Conservation (phyloP, 129 eudicot species). For the Centaurea solstitialis region DNA sequence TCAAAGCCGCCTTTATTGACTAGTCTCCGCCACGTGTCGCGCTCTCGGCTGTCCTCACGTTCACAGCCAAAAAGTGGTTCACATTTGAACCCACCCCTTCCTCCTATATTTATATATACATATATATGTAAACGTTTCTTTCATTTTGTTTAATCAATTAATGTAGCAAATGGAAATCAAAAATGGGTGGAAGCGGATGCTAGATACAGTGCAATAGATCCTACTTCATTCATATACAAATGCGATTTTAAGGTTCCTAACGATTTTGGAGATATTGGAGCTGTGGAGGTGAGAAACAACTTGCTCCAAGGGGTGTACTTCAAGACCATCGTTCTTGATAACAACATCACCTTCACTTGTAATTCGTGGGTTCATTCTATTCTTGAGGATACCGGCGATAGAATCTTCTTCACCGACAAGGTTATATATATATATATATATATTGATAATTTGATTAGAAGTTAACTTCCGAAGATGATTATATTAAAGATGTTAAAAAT, state of each 20-base stretch:
- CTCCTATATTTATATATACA: too few relatives aligned
- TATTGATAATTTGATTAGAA: not conserved
- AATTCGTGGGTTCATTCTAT: constrained; percentile 64
- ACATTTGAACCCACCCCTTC: too few relatives aligned
- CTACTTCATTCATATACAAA: not conserved
- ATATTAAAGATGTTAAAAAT: not conserved
- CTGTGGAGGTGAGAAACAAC: constrained; percentile 52
- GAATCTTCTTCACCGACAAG: constrained; percentile 68
- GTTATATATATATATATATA: constrained; percentile 16
- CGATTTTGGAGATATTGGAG: constrained; percentile 69
- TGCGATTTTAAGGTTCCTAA: constrained; percentile 29
- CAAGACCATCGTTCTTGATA: constrained; percentile 33
- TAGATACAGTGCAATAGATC: not conserved
- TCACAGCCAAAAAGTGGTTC: too few relatives aligned
- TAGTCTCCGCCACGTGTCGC: too few relatives aligned
- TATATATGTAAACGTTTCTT: too few relatives aligned
- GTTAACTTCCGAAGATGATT: too few relatives aligned
- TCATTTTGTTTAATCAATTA: too few relatives aligned
- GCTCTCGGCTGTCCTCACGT: too few relatives aligned
- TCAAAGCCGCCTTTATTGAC: too few relatives aligned
- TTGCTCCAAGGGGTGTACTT: constrained; percentile 53
- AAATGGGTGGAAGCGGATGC: not conserved
- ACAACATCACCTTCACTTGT: constrained; percentile 35
- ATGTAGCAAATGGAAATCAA: not conserved
- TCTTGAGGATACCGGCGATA: constrained; percentile 37